These are phyloP conservation scores for Trichoderma sp. DNA, from an alignment of 2,329 filamentous ascomycete genomes.

Conservation along the genomic window DNA sequence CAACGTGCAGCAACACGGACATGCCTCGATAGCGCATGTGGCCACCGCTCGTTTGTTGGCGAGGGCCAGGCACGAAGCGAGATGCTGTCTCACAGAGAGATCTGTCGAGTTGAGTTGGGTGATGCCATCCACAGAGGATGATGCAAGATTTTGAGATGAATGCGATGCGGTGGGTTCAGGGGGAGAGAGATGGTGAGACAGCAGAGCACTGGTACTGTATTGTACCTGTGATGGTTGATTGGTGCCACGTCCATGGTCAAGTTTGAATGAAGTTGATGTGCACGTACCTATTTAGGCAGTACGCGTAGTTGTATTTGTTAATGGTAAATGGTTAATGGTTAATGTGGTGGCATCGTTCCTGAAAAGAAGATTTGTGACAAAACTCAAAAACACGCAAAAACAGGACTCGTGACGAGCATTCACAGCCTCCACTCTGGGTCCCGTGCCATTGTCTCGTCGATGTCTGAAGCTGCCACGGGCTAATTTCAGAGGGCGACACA, in stretches of 20 bases:
- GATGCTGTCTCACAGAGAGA: constrained; percentile 20
- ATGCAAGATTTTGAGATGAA: constrained; percentile 6
- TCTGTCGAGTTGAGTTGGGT: constrained; percentile 6
- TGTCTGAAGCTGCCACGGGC: background rate
- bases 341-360: background rate
- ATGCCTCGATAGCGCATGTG: constrained; percentile 4
- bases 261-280: background rate
- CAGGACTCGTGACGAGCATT: background rate
- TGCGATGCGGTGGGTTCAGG: background rate
- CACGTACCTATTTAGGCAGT: background rate
- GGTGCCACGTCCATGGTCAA: constrained; percentile 16
- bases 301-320: background rate
- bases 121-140: constrained; percentile 6
- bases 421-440: background rate
- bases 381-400: constrained; percentile 15
- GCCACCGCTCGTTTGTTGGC: constrained; percentile 11
- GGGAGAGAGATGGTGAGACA: constrained; percentile 5
- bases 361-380: background rate
- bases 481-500: background rate
- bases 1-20: background rate
- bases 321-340: background rate
- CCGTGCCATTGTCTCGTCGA: background rate
- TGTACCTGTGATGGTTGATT: constrained; percentile 5
- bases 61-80: constrained; percentile 18
- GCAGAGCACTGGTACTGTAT: background rate